Evolutionary conservation across 495 filamentous ascomycete genomes (phyloP).

Genomic region (Penicillium psychrofluorescens): DNA sequence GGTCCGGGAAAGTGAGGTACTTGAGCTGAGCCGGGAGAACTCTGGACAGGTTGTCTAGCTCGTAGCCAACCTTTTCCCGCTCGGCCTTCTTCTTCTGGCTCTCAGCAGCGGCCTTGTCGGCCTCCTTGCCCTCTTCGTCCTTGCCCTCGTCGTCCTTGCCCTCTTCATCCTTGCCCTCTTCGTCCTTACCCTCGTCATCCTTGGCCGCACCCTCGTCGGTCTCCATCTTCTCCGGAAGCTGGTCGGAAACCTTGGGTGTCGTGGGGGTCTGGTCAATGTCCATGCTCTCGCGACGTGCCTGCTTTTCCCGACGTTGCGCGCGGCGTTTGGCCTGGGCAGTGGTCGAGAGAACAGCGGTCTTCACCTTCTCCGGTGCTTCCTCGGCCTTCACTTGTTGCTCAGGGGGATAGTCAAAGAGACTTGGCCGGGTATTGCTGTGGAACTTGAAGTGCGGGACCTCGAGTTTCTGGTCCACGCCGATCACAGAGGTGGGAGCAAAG

Average conservation of each 20-base stretch:
- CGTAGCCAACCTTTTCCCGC: constrained; percentile 94
- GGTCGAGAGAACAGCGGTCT: constrained; percentile 92
- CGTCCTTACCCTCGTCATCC: constrained; percentile 46
- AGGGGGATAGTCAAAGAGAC: constrained; percentile 95
- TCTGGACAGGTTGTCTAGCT: constrained; percentile 92
- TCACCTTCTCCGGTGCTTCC: constrained; percentile 88
- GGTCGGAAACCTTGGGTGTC: constrained; percentile 64
- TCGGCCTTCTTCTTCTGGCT: constrained; percentile 74
- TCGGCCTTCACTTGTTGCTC: constrained; percentile 91
- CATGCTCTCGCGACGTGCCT: constrained; percentile 74
- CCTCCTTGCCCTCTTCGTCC: constrained; percentile 53
- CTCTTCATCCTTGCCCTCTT: constrained; percentile 59
- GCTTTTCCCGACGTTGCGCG: constrained; percentile 66
- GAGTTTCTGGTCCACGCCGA: constrained; percentile 86
- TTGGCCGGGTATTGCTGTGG: constrained; percentile 87
- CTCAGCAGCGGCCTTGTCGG: constrained; percentile 54
- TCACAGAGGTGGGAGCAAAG: constrained; percentile 90
- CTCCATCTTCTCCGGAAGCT: constrained; percentile 78
- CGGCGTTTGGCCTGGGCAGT: constrained; percentile 95
- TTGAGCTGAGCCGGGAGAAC: constrained; percentile 91
- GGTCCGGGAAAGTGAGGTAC: constrained; percentile 81
- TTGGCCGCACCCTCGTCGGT: constrained; percentile 64
- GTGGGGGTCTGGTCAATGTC: constrained; percentile 74
- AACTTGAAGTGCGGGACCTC: constrained; percentile 96
- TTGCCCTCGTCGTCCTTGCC: constrained; percentile 53